phyloP scores from a whole-genome alignment of 2,329 filamentous ascomycete genomes.

The Pseudogymnoascus sp. region DNA sequence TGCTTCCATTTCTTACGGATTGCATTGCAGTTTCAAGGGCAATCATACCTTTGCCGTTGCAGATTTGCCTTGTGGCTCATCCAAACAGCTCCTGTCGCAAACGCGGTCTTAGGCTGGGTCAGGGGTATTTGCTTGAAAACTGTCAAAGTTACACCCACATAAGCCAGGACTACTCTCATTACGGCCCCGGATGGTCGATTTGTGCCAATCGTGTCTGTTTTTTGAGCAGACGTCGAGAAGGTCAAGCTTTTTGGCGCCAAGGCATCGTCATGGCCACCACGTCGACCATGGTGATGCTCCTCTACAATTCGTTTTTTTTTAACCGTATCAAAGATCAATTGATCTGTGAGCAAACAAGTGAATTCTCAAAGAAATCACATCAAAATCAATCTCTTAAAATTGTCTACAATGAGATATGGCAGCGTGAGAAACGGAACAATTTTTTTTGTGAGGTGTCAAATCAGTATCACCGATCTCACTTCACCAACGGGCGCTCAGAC shows the following conservation, averaged over 20 bases:
- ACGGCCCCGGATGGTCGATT: not conserved
- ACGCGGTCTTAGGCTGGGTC: not conserved
- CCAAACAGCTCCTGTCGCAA: constrained; percentile 2
- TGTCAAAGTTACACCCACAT: constrained; percentile 3
- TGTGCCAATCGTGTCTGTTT: not conserved
- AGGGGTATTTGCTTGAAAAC: constrained; percentile 4
- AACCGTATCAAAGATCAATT: not conserved
- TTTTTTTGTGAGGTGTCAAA: not conserved
- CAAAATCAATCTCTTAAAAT: not conserved
- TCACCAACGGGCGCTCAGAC: not conserved
- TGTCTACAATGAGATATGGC: not conserved
- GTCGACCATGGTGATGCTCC: not conserved
- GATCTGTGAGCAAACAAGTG: not conserved
- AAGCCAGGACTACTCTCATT: not conserved
- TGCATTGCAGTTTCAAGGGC: constrained; percentile 5
- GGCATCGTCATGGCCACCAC: not conserved
- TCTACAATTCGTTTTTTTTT: not conserved
- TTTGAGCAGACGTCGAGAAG: not conserved
- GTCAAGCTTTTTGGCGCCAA: constrained; percentile 5
- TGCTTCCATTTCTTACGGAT: not conserved
- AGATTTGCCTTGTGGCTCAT: not conserved
- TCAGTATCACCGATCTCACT: not conserved
- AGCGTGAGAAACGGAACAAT: not conserved
- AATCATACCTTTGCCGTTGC: not conserved
- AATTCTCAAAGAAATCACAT: not conserved